Evolutionary conservation across 2,329 filamentous ascomycete species (phyloP).

Genomic region (Phyllosticta citriasiana): DNA sequence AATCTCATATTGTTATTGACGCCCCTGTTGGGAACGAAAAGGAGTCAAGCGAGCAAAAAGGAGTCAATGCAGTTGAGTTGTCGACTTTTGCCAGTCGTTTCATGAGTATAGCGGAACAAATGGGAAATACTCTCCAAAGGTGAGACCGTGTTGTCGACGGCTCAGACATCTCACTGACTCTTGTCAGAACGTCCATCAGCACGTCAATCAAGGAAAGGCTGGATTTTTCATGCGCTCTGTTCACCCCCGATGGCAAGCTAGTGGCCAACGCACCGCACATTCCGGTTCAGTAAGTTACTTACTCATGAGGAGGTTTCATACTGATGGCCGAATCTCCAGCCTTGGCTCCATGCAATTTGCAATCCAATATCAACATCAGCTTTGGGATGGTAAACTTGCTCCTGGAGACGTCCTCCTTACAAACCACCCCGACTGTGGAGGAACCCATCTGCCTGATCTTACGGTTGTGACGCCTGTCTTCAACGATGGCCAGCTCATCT

Average conservation of each 20-base stretch:
- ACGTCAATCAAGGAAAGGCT: constrained; percentile 21
- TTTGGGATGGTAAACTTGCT: constrained; percentile 14
- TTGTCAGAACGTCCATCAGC: constrained; percentile 14
- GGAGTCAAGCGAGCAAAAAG: neutral
- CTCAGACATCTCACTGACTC: too few species aligned
- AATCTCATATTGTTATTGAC: constrained; percentile 32
- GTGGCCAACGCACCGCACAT: constrained; percentile 22
- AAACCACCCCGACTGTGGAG: constrained; percentile 20
- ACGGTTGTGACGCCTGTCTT: constrained; percentile 21
- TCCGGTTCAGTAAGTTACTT: constrained; percentile 14
- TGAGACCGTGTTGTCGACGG: neutral
- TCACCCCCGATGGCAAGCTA: constrained; percentile 16
- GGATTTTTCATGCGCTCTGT: constrained; percentile 20
- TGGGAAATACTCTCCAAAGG: constrained; percentile 18
- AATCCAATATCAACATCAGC: constrained; percentile 19
- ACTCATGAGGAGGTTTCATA: fast-evolving
- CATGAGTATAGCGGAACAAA: constrained; percentile 20
- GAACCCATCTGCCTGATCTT: constrained; percentile 22
- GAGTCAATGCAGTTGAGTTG: constrained; percentile 13
- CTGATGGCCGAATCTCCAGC: neutral
- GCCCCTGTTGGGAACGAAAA: constrained; percentile 25
- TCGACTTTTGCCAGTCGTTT: constrained; percentile 17
- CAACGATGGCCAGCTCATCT: constrained; percentile 15
- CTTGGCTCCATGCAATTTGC: constrained; percentile 19
- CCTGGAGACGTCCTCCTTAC: constrained; percentile 21